Conservation (phyloP, 2,329 filamentous ascomycete species). For the Microdochium bolleyi region DNA sequence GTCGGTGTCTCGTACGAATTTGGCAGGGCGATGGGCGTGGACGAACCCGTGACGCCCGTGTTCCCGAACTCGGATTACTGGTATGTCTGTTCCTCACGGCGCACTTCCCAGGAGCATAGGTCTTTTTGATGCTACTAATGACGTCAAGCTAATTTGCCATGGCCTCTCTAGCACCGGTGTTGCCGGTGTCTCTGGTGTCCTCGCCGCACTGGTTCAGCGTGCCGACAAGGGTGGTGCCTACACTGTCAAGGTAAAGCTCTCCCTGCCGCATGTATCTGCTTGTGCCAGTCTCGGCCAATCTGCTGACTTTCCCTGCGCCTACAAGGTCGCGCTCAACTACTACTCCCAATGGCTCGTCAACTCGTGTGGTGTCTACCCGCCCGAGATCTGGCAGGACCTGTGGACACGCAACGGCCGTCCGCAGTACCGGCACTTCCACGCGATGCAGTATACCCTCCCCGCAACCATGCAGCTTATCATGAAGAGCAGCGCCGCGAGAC, state of each 20-base stretch:
- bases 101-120: too few relatives aligned
- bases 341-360: constrained; percentile 32
- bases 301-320: neutral
- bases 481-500: constrained; percentile 22
- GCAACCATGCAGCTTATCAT: constrained; percentile 29
- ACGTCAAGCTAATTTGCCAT: too few relatives aligned
- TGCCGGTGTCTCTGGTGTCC: too few relatives aligned
- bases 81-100: constrained; percentile 3
- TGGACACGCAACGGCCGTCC: constrained; percentile 34
- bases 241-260: constrained; percentile 27
- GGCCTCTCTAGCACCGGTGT: too few relatives aligned
- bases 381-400: constrained; percentile 36
- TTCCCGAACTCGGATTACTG: constrained; percentile 23
- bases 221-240: constrained; percentile 24
- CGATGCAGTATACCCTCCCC: constrained; percentile 33
- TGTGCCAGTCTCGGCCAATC: too few relatives aligned
- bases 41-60: constrained; percentile 17
- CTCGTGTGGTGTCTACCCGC: constrained; percentile 27
- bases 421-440: constrained; percentile 42
- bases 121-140: too few relatives aligned
- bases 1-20: constrained; percentile 36
- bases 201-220: too few relatives aligned
- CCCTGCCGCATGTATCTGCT: too few relatives aligned
- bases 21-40: constrained; percentile 29
- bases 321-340: constrained; percentile 27